Evolutionary conservation across 2,329 filamentous ascomycete species (phyloP), one percentile per base, ranked within the genome.

Genomic region (Plenodomus lindquistii): DNA sequence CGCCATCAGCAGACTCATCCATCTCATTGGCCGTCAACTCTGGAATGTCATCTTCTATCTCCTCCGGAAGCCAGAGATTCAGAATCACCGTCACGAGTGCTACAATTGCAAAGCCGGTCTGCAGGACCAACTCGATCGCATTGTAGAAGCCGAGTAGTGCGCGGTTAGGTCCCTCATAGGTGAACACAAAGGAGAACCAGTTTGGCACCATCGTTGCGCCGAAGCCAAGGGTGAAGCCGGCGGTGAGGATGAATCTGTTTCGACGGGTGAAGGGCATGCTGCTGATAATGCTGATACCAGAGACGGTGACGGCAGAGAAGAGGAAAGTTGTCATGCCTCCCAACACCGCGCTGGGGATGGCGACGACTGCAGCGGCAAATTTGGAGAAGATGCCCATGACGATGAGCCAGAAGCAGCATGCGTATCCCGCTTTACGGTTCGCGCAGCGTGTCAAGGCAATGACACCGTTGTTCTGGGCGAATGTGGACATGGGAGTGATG

Each of bases 341-440:
- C 1, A 79, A 65, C 0, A 79, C 77, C 1, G 77, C 60, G 9
- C 59, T 65, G 0, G 89, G 89, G 55, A 94, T 93, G 4, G 88
- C 82, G 4, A 90, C 87, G 3, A 94, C 82, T 0, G 88, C 81
- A 1, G 89, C 89, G 0, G 88, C 89, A 59, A 93, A 92, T 72
- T 94, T 94, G 58, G 88, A 84, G 60, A 93, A 91, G 52, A 94
- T 76, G 15, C 90, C 90, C 84, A 91, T 91, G 57, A 94, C 70
- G 52, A 94, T 73, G 10, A 94, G 80, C 77, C 91, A 91, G 62
- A 88, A 79, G 68, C 83, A 91, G 66, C 85, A 88, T 40, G 85
- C 87, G 68, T 91, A 91, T 4, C 90, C 90, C 4, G 89, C 90
- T 39, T 85, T 87, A 44, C 89, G 83, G 69, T 91, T 93, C 1